Evolutionary conservation across 176 grass and related monocot species (phyloP), one percentile per base, ranked within the genome.

Genomic region (Ananas comosus): DNA sequence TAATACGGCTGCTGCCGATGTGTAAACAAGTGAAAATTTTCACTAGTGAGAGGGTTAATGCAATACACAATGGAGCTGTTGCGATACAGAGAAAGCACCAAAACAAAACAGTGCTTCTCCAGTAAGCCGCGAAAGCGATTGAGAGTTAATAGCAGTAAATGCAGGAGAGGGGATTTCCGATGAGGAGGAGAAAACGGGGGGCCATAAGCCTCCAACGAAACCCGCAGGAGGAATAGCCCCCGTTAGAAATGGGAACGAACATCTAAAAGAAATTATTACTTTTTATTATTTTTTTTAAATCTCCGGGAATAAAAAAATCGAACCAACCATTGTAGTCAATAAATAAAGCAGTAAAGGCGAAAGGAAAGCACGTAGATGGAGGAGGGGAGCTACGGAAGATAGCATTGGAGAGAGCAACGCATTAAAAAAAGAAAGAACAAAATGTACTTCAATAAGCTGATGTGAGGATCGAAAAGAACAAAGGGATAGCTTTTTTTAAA

Each of bases 161-260:
- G 29, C 13, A 50, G 76, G 18, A 50, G 67, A 14, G 29, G 29
- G 51, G 48, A 79, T 22, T 54, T 51, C 51, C 74, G 42, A 68
- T 67, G 23, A 8, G 63, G 71, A 50, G 71, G 64, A 79, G 16
- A 21, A 79, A 51, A 79, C 51, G 71, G 18, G 69, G 64, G 4
- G 2, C 14, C 50, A 71, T 27, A 10, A 72, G 64, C 68, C n/a
- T 64, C 71, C 77, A 79, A 65, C 67, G 71, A 79, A 77, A 3
- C 29, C 54, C 76, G 53, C 53, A 79, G 67, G 53, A 56, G 68
- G 17, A 72, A 79, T 64, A 42, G 64, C 64, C 67, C 52, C 68
- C 77, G 14, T 47, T 65, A 52, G 16, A 25, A 72, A 72, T 71
- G 63, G 67, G 27, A 57, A 61, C 77, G 53, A 33, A 65, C 42